Evolutionary conservation across 345 rosid genomes (phyloP).

Genomic region (Lepidium aucheri): DNA sequence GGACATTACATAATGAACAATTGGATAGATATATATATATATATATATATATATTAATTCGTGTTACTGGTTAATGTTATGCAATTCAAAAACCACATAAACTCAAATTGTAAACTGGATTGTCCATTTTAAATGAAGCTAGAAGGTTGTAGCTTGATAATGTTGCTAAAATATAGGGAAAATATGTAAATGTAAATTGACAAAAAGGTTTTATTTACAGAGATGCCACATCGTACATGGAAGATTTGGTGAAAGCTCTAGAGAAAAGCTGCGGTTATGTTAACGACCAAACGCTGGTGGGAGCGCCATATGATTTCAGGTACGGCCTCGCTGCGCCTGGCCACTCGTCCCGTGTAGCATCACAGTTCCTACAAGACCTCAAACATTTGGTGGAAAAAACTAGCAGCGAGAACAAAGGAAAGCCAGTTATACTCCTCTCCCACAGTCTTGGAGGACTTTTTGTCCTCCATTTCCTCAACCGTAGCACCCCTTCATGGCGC

Average conservation of each 20-base stretch:
- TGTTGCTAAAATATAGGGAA: not conserved
- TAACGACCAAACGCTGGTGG: conserved; percentile 48
- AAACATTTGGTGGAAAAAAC: conserved; percentile 52
- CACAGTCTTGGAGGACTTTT: conserved; percentile 91
- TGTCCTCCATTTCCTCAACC: conserved; percentile 53
- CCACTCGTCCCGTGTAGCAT: conserved; percentile 56
- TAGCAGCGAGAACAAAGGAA: conserved; percentile 46
- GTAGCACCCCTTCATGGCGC: conserved; percentile 61
- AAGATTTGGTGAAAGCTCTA: conserved; percentile 50
- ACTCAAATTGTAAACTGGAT: no score
- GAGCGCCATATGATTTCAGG: conserved; percentile 91
- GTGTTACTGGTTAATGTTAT: no score
- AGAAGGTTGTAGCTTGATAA: not conserved
- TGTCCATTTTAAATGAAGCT: not conserved
- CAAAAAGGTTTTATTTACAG: not conserved
- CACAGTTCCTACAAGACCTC: conserved; percentile 56
- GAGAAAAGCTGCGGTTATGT: conserved; percentile 46
- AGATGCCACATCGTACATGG: conserved; percentile 57
- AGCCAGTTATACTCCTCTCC: conserved; percentile 61
- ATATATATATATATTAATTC: no score
- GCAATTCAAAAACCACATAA: no score
- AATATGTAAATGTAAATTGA: not conserved
- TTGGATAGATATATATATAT: no score
- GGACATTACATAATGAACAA: not conserved
- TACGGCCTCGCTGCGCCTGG: conserved; percentile 68